A percentile compares a stretch with the other conserved stretches of the same genome.
These are phyloP conservation scores for Blastobotrys illinoisensis DNA, from an alignment of 1,139 yeast species.

Conservation along the genomic window DNA sequence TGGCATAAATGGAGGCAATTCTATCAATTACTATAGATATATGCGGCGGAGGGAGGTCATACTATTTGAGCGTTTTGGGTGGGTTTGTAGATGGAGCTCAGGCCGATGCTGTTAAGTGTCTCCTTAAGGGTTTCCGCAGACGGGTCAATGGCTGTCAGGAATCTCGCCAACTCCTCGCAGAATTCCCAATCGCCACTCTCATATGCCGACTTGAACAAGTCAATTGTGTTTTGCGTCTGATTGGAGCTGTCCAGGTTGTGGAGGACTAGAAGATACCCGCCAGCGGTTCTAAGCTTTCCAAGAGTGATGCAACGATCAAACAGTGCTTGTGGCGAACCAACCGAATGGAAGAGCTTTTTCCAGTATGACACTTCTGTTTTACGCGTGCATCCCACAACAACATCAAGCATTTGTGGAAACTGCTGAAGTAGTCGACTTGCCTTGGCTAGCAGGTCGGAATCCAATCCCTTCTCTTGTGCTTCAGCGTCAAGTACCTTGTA, in stretches of 20 bases:
- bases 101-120: constrained; percentile 16
- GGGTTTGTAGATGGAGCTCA: neutral
- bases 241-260: constrained; percentile 22
- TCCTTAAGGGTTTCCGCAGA: constrained; percentile 15
- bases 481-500: constrained; percentile 34
- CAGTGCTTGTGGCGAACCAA: constrained; percentile 36
- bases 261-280: constrained; percentile 37
- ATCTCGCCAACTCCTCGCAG: constrained; percentile 38
- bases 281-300: constrained; percentile 38
- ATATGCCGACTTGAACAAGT: constrained; percentile 32
- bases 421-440: constrained; percentile 29
- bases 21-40: no score
- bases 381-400: constrained; percentile 54
- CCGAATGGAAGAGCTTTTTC: constrained; percentile 45
- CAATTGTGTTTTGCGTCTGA: constrained; percentile 25
- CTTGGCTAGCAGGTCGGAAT: constrained; percentile 14
- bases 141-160: constrained; percentile 36
- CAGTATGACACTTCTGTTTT: constrained; percentile 63
- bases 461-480: constrained; percentile 23
- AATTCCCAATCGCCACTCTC: constrained; percentile 34
- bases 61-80: no score
- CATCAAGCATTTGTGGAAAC: constrained; percentile 40
- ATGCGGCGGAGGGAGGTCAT: no score
- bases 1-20: no score
- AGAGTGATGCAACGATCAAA: constrained; percentile 35